These are phyloP conservation scores for Drechmeria coniospora DNA, from an alignment of 2,329 filamentous ascomycete species.

Conservation along the genomic window DNA sequence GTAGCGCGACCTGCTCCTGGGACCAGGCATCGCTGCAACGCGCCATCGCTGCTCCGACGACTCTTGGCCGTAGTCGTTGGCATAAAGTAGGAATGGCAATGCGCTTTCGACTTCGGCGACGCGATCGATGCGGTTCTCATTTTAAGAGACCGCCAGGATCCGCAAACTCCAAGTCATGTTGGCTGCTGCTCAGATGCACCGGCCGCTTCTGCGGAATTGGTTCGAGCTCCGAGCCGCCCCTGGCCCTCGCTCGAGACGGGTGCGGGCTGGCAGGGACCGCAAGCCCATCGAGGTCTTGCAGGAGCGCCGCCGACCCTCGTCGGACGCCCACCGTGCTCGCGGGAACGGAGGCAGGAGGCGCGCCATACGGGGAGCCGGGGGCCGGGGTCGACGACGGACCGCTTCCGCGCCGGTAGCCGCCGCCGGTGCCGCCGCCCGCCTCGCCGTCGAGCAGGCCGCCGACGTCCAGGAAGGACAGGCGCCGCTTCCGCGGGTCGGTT, in stretches of 20 bases:
- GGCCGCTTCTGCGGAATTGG: conserved; percentile 27
- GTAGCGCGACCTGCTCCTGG: too few species aligned
- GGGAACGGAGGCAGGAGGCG: conserved; percentile 27
- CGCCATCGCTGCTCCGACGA: too few species aligned
- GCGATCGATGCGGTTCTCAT: conserved; percentile 6
- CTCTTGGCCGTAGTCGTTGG: too few species aligned
- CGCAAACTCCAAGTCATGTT: conserved; percentile 17
- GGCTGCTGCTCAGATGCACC: conserved; percentile 16
- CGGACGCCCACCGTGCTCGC: conserved; percentile 30
- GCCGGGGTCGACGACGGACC: conserved; percentile 25
- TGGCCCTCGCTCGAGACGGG: conserved; percentile 15
- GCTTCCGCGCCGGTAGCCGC: conserved; percentile 23
- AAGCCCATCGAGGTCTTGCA: conserved; percentile 43
- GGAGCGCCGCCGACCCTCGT: conserved; percentile 39
- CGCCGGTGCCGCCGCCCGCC: conserved; percentile 12
- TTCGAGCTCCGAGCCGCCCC: conserved; percentile 27
- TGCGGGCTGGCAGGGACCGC: conserved; percentile 25
- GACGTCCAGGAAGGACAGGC: conserved; percentile 73
- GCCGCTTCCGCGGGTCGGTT: conserved; percentile 11
- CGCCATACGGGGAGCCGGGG: conserved; percentile 18
- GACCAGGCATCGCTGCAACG: too few species aligned
- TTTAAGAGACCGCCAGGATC: conserved; percentile 26
- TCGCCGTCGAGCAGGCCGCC: conserved; percentile 54
- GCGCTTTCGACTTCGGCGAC: not conserved
- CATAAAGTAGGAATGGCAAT: too few species aligned